Evolutionary conservation across 768 basidiomycete genomes (phyloP), one percentile per base, ranked within the genome.

Genomic region (Kwoniella shandongensis): DNA sequence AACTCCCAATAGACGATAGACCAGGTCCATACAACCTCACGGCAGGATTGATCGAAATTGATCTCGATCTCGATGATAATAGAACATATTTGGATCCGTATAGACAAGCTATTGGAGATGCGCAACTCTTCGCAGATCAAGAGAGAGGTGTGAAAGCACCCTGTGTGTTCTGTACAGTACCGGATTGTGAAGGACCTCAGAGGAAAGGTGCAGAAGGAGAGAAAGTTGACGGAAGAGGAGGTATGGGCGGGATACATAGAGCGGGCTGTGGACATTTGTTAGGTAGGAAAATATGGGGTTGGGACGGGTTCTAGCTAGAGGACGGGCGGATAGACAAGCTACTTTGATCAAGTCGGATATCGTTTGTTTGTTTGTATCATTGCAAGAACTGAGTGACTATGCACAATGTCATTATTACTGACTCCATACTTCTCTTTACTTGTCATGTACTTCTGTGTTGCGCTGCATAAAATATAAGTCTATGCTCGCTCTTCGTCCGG

Each of bases 221-320:
- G 61, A 66, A 61, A 29, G 59, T 69, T 29, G 71, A 74, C 59
- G 72, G 73, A 23, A 53, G 68, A 46, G 70, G 72, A 5, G 72
- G 67, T 11, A 67, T 70, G 73, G 54, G 44, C 18, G 69, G 73
- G 3, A 54, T 59, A 26, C 76, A 77, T 65, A 49, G 40, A 35
- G 25, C 47, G 13, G 74, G 70, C 0, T 77, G 76, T 62, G 75
- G 76, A 15, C 76, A 77, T 67, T 2, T 51, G 32, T 23, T 76
- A 5, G 73, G 73, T 6, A 59, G 72, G 36, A 23, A 29, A 12
- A 62, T 63, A 4, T 76, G 75, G 75, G 73, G 70, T 13, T 73
- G 69, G 61, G 54, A 62, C 27, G 57, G 54, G 8, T 41, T 56
- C 13, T 30, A 50, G 1, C 12, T 25, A 25, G 29, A 26, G 11